These are phyloP conservation scores for Bruguiera parviflora DNA, from an alignment of 345 rosid species.

Conservation along the genomic window DNA sequence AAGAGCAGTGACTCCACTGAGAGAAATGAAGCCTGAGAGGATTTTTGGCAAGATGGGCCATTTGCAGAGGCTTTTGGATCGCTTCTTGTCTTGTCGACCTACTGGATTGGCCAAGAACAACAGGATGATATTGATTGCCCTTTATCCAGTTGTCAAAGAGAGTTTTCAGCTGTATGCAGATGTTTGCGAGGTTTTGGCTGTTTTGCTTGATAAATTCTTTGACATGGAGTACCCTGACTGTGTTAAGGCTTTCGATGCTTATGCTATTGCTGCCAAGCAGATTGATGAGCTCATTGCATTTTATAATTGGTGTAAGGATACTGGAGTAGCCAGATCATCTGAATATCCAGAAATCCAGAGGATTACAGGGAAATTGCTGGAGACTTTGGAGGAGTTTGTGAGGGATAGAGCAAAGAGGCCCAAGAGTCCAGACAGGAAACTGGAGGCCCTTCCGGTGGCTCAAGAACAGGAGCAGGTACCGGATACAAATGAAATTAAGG, in stretches of 20 bases:
- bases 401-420: constrained; percentile 70
- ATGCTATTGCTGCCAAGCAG: constrained; percentile 67
- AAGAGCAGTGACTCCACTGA: constrained; percentile 49
- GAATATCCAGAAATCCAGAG: constrained; percentile 96
- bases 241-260: constrained; percentile 80
- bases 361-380: constrained; percentile 71
- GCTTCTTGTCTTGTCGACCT: constrained; percentile 78
- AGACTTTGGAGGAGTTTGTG: constrained; percentile 76
- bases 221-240: constrained; percentile 80
- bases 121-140: constrained; percentile 68
- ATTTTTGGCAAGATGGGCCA: constrained; percentile 82
- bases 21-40: constrained; percentile 74
- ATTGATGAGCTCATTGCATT: constrained; percentile 72
- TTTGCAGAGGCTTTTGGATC: constrained; percentile 76
- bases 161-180: constrained; percentile 83
- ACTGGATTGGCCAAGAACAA: constrained; percentile 71
- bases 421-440: constrained; percentile 68
- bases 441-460: constrained; percentile 42
- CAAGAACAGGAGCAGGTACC: constrained; percentile 38
- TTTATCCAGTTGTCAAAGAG: constrained; percentile 72
- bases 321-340: constrained; percentile 72
- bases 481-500: constrained; percentile 71
- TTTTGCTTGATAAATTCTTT: constrained; percentile 77
- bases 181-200: constrained; percentile 71
- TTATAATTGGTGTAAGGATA: constrained; percentile 77